Evolutionary conservation across 2,329 filamentous ascomycete species (phyloP), one percentile per base, ranked within the genome.

Genomic region (Epichloe uncinata): DNA sequence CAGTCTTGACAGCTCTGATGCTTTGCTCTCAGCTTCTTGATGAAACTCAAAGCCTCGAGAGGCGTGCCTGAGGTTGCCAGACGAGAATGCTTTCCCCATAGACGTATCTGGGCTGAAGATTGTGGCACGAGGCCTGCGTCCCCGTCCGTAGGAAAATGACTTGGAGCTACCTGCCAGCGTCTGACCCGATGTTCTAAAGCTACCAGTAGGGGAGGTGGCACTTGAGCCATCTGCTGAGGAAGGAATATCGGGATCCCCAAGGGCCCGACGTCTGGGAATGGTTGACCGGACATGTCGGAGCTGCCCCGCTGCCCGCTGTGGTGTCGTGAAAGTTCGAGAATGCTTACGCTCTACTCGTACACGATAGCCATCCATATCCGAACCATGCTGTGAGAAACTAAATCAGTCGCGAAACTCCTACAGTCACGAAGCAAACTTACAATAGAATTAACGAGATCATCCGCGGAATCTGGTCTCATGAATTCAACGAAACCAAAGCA

Each of bases 401-500:
- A 12, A 50, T 58, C 53, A 50, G 22, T 5, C 51, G 52, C 5
- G 45, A 6, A 46, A 41, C 3, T 36, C 30, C 12, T 18, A n/a
- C 4, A 5, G 15, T 18, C 5, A 6, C 6, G 6, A 4, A 4
- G 12, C 11, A 15, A 1, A 61, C 68, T 64, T 61, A 73, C 71
- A 51, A 67, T 54, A 11, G 55, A 53, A 33, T 57, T 54, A 12
- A 71, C 61, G 0, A 69, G 66, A 20, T 61, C 50, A 16, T 70
- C 67, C 6, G 67, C 66, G 37, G 62, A 56, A 49, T 70, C 63
- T 4, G 63, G 61, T 3, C 62, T 62, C 3, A 52, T 54, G 47
- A 69, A 73, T 55, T 72, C 69, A 4, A 73, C 61, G 46, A 69
- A 69, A 1, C 61, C 66, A 49, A 63, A 68, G 11, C 58, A 59